Conservation (phyloP, 2,329 filamentous ascomycete species). For the Botrytis deweyae region DNA sequence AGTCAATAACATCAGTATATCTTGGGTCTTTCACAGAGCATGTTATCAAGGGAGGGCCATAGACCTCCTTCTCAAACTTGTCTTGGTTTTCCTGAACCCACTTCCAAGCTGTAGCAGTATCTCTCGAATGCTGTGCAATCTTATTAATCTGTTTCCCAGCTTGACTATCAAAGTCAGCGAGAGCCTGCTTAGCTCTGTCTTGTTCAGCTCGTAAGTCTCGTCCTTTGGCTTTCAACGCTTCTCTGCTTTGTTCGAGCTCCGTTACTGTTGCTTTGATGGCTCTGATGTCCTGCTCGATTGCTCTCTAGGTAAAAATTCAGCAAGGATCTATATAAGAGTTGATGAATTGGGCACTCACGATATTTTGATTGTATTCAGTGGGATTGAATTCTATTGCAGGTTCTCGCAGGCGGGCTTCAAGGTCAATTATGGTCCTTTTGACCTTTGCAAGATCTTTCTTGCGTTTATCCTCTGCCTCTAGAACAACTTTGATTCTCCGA, state of each 20-base stretch:
- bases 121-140: conserved; percentile 58
- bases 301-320: conserved; percentile 44
- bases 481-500: conserved; percentile 50
- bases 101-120: conserved; percentile 70
- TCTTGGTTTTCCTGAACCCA: conserved; percentile 75
- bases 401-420: conserved; percentile 64
- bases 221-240: conserved; percentile 35
- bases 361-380: conserved; percentile 67
- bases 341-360: conserved; percentile 52
- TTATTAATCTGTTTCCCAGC: conserved; percentile 70
- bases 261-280: conserved; percentile 48
- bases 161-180: conserved; percentile 67
- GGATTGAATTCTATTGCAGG: conserved; percentile 67
- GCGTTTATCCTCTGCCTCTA: conserved; percentile 48
- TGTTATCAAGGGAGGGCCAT: conserved; percentile 62
- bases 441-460: conserved; percentile 51
- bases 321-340: background rate
- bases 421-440: conserved; percentile 57
- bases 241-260: conserved; percentile 33
- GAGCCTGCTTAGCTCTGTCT: conserved; percentile 46
- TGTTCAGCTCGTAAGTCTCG: conserved; percentile 44
- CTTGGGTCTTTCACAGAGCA: conserved; percentile 61
- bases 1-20: conserved; percentile 60
- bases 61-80: conserved; percentile 60
- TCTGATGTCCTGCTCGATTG: conserved; percentile 56